These are phyloP conservation scores for Nicotiana sylvestris DNA, from an alignment of 257 asterid species.

Conservation along the genomic window DNA sequence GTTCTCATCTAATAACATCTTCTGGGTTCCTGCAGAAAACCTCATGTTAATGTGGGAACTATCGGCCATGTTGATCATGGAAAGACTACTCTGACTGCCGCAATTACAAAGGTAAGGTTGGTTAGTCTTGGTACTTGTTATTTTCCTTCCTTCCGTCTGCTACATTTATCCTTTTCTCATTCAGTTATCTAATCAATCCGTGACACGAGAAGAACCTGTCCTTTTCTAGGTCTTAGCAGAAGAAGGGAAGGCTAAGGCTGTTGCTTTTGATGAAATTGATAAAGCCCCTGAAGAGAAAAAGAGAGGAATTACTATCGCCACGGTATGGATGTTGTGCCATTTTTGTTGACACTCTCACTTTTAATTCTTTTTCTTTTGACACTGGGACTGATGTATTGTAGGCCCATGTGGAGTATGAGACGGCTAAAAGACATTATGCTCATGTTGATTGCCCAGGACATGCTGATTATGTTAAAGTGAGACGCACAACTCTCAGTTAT, in stretches of 20 bases:
- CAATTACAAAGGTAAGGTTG: constrained; percentile 73
- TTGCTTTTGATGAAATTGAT: constrained; percentile 94
- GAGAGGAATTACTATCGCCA: constrained; percentile 94
- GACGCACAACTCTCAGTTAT: constrained; percentile 14
- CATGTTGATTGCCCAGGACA: constrained; percentile 99
- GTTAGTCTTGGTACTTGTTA: background rate
- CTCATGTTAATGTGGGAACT: constrained; percentile 96
- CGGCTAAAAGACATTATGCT: constrained; percentile 88
- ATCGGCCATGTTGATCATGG: constrained; percentile 99
- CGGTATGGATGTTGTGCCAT: constrained; percentile 39
- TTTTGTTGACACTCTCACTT: background rate
- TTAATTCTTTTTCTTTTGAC: background rate
- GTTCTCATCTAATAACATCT: background rate
- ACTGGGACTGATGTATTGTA: constrained; percentile 32
- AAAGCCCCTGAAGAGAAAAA: constrained; percentile 98
- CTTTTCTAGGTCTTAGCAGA: constrained; percentile 68
- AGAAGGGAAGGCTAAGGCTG: constrained; percentile 84
- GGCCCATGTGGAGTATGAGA: constrained; percentile 98
- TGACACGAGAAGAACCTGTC: constrained; percentile 3
- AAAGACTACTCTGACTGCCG: constrained; percentile 93
- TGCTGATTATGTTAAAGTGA: constrained; percentile 92
- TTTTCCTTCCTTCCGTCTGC: background rate
- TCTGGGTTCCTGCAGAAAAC: constrained; percentile 52
- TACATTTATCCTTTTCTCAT: background rate
- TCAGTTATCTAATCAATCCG: background rate